phyloP scores from a whole-genome alignment of 352 stramenopile genomes.

The Globisporangium parvum region DNA sequence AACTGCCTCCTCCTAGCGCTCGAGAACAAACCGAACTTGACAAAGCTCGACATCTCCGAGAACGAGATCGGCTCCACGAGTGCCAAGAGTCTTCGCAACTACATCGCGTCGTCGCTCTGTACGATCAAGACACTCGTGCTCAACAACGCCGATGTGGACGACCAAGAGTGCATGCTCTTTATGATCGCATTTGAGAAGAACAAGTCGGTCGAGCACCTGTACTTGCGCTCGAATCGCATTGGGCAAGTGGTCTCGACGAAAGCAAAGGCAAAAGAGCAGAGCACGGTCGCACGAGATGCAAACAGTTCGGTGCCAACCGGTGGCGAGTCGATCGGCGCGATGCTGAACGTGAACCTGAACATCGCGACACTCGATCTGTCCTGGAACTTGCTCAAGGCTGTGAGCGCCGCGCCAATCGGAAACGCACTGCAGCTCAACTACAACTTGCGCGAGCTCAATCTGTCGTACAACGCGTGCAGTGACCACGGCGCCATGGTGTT shows the following conservation, averaged over 20 bases:
- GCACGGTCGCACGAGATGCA: neutral
- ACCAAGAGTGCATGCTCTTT: conserved; percentile 61
- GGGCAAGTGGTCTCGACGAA: conserved; percentile 40
- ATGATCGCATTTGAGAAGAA: conserved; percentile 72
- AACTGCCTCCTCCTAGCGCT: conserved; percentile 45
- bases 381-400: conserved; percentile 74
- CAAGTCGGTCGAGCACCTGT: conserved; percentile 57
- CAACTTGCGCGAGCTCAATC: conserved; percentile 48
- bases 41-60: conserved; percentile 50
- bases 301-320: conserved; percentile 28
- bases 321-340: conserved; percentile 66
- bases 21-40: conserved; percentile 64
- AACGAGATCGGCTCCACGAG: conserved; percentile 48
- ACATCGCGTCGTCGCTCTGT: conserved; percentile 58
- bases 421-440: conserved; percentile 54
- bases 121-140: conserved; percentile 47
- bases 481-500: conserved; percentile 52
- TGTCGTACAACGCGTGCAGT: conserved; percentile 62
- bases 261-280: conserved; percentile 5
- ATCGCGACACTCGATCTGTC: conserved; percentile 73
- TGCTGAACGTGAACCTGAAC: conserved; percentile 76
- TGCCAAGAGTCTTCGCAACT: conserved; percentile 38
- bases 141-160: conserved; percentile 51
- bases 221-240: conserved; percentile 67
- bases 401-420: conserved; percentile 33